Base-by-base conservation (phyloP, 805 yeast species). In the Sugiyamaella boreocaroliniensis region DNA sequence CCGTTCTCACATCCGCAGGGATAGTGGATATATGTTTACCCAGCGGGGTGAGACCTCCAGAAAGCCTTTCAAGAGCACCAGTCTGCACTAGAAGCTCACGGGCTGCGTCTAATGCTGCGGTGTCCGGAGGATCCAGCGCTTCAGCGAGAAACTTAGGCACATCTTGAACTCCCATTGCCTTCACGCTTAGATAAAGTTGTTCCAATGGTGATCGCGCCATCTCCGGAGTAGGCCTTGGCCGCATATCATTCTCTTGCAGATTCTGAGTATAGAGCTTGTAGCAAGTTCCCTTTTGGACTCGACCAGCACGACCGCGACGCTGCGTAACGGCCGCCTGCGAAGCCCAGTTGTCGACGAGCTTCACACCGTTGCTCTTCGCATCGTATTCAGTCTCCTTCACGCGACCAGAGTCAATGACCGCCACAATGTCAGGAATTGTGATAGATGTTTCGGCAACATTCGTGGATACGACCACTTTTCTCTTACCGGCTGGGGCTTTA, bases 241-340 rank as follows among this genome's bases (percentile, higher is more conserved):
- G 70, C 92, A 89, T 85, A 19, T 68, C 65, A 1, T 67, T 66
- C 4, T 73, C 72, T 61, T 80, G 80, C 0, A 87, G 77, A 2
- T 78, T 78, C 50, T 72, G 70, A 1, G 97, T 84, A 68, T 79
- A 92, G 46, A 92, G 64, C 64, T 86, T 89, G 68, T 81, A 92
- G 57, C 97, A 89, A 12, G 74, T 71, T 53, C 99, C 99, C 22
- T 75, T 75, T 37, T 83, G 79, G 11, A 92, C 89, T 78, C 99
- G 90, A 57, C 99, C 99, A n/a, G 97, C 92, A 73, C 99, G 86
- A 66, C 99, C 99, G 67, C 96, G 76, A 71, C 99, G 79, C 68
- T 92, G 99, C 19, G 81, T 78, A 19, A 83, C 83, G 62, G 95
- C 96, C 0, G 98, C 97, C 57, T 79, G 79, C 0, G 98, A 90